phyloP scores from a whole-genome alignment of 2,329 filamentous ascomycete genomes.

The Alternaria infectoria region DNA sequence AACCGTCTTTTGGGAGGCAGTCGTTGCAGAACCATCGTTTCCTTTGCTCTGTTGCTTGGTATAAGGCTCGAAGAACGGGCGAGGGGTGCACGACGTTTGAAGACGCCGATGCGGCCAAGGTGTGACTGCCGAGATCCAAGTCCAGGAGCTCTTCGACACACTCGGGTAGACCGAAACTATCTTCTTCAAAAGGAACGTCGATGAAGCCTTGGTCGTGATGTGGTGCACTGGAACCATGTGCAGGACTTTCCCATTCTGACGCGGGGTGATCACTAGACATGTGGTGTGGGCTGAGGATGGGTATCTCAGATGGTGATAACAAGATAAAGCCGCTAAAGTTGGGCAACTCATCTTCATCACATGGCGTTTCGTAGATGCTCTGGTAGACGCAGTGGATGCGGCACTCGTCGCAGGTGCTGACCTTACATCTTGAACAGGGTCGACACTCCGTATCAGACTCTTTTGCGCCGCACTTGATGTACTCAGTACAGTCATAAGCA shows the following conservation, averaged over 20 bases:
- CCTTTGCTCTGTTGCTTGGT: conserved; percentile 28
- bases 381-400: conserved; percentile 45
- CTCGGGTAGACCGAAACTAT: conserved; percentile 26
- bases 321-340: conserved; percentile 41
- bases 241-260: conserved; percentile 16
- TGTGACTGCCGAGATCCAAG: conserved; percentile 29
- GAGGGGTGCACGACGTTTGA: conserved; percentile 32
- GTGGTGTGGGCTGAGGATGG: conserved; percentile 39
- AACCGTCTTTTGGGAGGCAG: background rate
- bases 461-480: conserved; percentile 28
- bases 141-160: conserved; percentile 34
- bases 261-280: conserved; percentile 7
- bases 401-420: conserved; percentile 45
- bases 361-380: conserved; percentile 31
- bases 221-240: conserved; percentile 5
- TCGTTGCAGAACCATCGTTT: conserved; percentile 18
- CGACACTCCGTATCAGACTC: conserved; percentile 19
- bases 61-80: conserved; percentile 34
- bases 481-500: conserved; percentile 29
- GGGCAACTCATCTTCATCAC: conserved; percentile 37
- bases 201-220: conserved; percentile 44
- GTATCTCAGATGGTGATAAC: conserved; percentile 31
- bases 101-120: conserved; percentile 21
- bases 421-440: conserved; percentile 34
- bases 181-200: conserved; percentile 33